Evolutionary conservation across 768 basidiomycete species (phyloP).

Genomic region (Tricholoma hemisulphureum): DNA sequence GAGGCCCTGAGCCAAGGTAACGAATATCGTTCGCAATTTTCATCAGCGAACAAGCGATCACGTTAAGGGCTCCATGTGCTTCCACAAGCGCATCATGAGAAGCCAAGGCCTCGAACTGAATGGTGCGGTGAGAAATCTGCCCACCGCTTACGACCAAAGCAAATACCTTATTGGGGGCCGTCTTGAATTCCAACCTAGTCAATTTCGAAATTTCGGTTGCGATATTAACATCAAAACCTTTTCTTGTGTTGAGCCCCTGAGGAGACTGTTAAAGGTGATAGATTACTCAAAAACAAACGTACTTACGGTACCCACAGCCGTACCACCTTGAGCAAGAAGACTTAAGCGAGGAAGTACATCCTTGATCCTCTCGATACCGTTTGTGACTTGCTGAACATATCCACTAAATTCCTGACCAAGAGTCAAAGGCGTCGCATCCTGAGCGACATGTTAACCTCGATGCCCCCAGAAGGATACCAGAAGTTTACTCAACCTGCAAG

Average conservation of each 20-base stretch:
- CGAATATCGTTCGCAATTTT: constrained; percentile 99
- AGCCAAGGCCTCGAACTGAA: constrained; percentile 94
- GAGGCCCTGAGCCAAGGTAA: constrained; percentile 95
- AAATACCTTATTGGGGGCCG: constrained; percentile 93
- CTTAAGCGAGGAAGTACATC: constrained; percentile 82
- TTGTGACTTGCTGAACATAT: constrained; percentile 91
- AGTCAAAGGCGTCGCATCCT: constrained; percentile 97
- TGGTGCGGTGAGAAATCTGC: constrained; percentile 4
- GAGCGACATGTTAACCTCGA: constrained; percentile 5
- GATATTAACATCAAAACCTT: constrained; percentile 93
- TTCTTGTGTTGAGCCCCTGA: constrained; percentile 94
- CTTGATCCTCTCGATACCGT: constrained; percentile 84
- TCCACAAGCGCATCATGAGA: constrained; percentile 98
- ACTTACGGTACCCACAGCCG: constrained; percentile 94
- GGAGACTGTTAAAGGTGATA: constrained; percentile 6
- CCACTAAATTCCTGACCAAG: constrained; percentile 99
- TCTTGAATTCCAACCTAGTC: constrained; percentile 88
- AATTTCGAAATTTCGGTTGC: constrained; percentile 89
- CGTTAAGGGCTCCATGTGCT: constrained; percentile 94
- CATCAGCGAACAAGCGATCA: constrained; percentile 95
- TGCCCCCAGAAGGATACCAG: background rate
- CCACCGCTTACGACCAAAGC: background rate
- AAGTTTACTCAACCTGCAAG: constrained; percentile 57
- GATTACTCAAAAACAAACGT: background rate
- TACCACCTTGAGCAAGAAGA: constrained; percentile 94